Evolutionary conservation across 2,329 filamentous ascomycete genomes (phyloP), one percentile per base, ranked within the genome.

Genomic region (Didymella sp.): DNA sequence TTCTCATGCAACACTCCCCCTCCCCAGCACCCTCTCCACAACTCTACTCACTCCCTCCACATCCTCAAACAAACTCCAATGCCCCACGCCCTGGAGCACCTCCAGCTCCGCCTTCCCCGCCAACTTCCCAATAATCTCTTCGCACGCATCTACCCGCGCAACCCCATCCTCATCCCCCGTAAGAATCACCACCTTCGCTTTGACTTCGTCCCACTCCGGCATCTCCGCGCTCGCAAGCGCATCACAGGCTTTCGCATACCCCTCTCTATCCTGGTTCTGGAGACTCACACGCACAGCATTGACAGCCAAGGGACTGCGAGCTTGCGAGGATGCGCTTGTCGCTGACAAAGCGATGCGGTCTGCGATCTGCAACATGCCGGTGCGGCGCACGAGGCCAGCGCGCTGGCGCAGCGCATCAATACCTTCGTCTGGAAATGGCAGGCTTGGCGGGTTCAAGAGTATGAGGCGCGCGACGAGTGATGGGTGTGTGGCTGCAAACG

Each of bases 61-160:
- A 63, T 83, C 76, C 68, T 85, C 82, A 63, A 81, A 81, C 3
- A 80, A 63, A 71, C 81, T 78, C 81, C 82, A 85, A 65, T 84
- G 79, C 0, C 81, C 81, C 6, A 81, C 76, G 11, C 71, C 68
- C n/a, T 73, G 43, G 46, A 84, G 56, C 0, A 81, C 70, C 12
- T 69, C 55, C 3, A 78, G 51, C 8, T 42, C 56, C 13, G 66
- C 67, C 5, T 65, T 63, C 13, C 63, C 65, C 4, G 66, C 59
- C 25, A 78, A 73, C 37, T 63, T 63, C 4, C 37, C 40, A 2
- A 56, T 60, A 38, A 77, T 76, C 27, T 72, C 69, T 57, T 78
- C 62, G 43, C 73, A 77, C 6, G 77, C 30, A 1, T 63, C 61
- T 0, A 75, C 74, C 2, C 79, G 71, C 15, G 73, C 77, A 7